phyloP scores from a whole-genome alignment of 148 eudicot genomes.

The Simmondsia chinensis region DNA sequence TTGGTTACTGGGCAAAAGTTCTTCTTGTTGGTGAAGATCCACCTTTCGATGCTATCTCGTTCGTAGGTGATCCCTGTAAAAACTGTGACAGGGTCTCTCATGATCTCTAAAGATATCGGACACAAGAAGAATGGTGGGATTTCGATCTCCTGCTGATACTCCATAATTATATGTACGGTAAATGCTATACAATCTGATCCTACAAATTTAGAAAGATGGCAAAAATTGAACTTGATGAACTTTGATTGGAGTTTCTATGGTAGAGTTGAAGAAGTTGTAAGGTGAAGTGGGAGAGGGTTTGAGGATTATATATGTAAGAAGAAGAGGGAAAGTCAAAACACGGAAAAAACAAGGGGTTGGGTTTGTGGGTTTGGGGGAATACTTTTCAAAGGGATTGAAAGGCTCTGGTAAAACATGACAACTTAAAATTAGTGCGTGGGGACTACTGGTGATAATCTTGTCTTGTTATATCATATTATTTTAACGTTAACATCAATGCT shows the following conservation, averaged over 20 bases:
- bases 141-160: conserved; percentile 33
- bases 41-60: conserved; percentile 54
- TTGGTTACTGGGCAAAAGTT: conserved; percentile 67
- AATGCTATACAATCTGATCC: no score
- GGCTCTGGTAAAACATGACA: conserved; percentile 10
- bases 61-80: conserved; percentile 78
- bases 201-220: background rate
- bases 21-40: conserved; percentile 41
- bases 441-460: no score
- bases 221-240: background rate
- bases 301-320: conserved; percentile 10
- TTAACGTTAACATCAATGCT: no score
- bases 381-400: conserved; percentile 17
- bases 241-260: conserved; percentile 8
- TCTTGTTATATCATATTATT: no score
- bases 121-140: conserved; percentile 57
- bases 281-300: conserved; percentile 4
- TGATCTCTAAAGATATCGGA: conserved; percentile 60
- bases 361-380: background rate
- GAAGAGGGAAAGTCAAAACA: conserved; percentile 34
- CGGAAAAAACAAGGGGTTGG: conserved; percentile 25
- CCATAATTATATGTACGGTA: conserved; percentile 1
- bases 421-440: no score
- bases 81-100: conserved; percentile 68
- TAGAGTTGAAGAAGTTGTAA: conserved; percentile 13